Conservation (phyloP, 148 eudicot genomes). For the Rhododendron griersonianum region DNA sequence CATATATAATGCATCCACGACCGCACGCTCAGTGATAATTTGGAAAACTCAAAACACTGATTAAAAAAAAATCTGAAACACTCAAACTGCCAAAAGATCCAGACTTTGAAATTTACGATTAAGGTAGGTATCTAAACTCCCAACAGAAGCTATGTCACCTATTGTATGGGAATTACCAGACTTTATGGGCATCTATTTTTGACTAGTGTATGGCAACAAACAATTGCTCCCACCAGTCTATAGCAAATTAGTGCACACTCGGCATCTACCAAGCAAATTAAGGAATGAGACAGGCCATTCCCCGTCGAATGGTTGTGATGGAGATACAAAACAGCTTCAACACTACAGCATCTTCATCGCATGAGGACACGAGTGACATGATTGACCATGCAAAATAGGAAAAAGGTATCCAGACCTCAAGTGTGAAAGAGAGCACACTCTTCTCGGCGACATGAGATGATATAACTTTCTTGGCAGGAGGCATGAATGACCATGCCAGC, state of each 20-base stretch:
- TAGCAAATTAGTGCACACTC: not conserved
- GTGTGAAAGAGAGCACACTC: constrained; percentile 59
- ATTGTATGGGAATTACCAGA: not conserved
- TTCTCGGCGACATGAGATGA: constrained; percentile 33
- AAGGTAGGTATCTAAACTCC: not conserved
- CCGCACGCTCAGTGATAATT: not conserved
- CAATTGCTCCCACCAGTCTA: not conserved
- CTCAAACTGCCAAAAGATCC: not conserved
- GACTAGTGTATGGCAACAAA: not conserved
- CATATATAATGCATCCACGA: not conserved
- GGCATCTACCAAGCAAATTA: not conserved
- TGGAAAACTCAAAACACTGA: not conserved
- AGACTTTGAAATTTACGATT: not conserved
- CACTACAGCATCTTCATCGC: not conserved
- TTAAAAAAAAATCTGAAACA: not conserved
- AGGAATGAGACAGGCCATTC: not conserved
- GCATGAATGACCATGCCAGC: constrained; percentile 87
- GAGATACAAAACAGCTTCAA: not conserved
- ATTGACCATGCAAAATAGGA: constrained; percentile 8
- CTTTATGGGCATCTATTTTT: not conserved
- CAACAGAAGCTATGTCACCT: not conserved
- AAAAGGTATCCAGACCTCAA: constrained; percentile 52
- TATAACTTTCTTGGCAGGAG: constrained; percentile 41
- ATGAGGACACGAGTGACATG: not conserved
- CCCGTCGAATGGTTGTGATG: not conserved